These are phyloP conservation scores for Fremontodendron californicum DNA, from an alignment of 345 rosid genomes.

Conservation along the genomic window DNA sequence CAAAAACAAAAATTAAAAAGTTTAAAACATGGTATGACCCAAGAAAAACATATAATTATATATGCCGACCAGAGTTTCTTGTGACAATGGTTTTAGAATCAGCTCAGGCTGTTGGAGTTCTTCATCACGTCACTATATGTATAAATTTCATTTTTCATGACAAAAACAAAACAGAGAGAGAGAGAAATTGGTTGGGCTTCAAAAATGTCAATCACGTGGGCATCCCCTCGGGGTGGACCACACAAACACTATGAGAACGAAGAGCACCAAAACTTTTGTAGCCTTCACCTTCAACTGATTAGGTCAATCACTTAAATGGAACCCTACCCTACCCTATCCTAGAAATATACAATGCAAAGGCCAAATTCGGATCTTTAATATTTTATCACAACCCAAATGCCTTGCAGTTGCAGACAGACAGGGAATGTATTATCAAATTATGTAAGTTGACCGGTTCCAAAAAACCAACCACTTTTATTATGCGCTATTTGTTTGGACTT, in stretches of 20 bases:
- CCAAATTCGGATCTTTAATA: not conserved
- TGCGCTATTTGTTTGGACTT: slow-evolving; percentile 34
- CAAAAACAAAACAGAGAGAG: not conserved
- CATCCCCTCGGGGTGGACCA: slow-evolving; percentile 36
- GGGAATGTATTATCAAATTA: slow-evolving; percentile 24
- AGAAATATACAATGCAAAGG: not conserved
- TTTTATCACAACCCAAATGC: not conserved
- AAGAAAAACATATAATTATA: not conserved
- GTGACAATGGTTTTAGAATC: slow-evolving; percentile 28
- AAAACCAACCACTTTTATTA: slow-evolving; percentile 34
- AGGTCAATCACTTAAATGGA: slow-evolving; percentile 31
- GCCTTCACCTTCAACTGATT: slow-evolving; percentile 37
- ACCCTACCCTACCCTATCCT: not conserved
- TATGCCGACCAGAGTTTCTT: slow-evolving; percentile 50
- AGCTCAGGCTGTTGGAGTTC: slow-evolving; percentile 37
- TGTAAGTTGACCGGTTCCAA: slow-evolving; percentile 44
- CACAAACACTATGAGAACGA: too few relatives aligned
- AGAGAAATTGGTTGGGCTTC: slow-evolving; percentile 20
- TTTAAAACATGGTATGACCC: not conserved
- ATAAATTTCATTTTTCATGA: slow-evolving; percentile 21
- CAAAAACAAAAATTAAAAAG: not conserved
- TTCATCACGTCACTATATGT: slow-evolving; percentile 42
- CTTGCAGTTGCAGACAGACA: slow-evolving; percentile 27
- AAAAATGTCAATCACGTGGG: slow-evolving; percentile 37
- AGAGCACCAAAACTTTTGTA: not conserved